Conservation (phyloP, 73 alveolate species). For the Paraurostyla sp. region DNA sequence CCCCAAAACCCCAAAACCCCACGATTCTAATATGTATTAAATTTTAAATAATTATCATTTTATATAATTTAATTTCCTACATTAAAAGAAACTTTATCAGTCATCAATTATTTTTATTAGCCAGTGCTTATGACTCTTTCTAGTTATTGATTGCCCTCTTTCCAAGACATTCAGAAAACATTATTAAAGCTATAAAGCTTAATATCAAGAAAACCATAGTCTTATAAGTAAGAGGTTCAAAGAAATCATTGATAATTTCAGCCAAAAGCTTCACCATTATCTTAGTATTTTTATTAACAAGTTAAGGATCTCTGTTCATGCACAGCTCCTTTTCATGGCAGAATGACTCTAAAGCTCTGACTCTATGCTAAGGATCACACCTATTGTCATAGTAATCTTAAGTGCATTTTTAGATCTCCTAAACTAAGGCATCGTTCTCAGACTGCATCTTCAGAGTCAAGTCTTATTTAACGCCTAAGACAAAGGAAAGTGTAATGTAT, state of each 20-base stretch:
- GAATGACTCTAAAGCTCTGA: constrained; percentile 25
- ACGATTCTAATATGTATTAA: too few species aligned
- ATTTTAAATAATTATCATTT: too few species aligned
- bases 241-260: constrained; percentile 49
- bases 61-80: too few species aligned
- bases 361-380: constrained; percentile 42
- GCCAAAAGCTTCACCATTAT: constrained; percentile 41
- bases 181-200: not conserved
- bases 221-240: constrained; percentile 51
- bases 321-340: constrained; percentile 31
- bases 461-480: constrained; percentile 19
- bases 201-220: constrained; percentile 20
- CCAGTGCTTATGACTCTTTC: too few species aligned
- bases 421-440: not conserved
- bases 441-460: not conserved
- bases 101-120: too few species aligned
- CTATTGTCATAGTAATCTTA: constrained; percentile 15
- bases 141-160: too few species aligned
- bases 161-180: constrained; percentile 42
- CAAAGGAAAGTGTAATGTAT: not conserved
- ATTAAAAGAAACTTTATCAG: too few species aligned
- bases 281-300: constrained; percentile 19
- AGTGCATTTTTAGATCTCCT: not conserved
- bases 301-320: constrained; percentile 34
- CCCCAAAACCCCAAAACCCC: too few species aligned